Evolutionary conservation across 495 filamentous ascomycete genomes (phyloP).

Genomic region (Daldinia decipiens): DNA sequence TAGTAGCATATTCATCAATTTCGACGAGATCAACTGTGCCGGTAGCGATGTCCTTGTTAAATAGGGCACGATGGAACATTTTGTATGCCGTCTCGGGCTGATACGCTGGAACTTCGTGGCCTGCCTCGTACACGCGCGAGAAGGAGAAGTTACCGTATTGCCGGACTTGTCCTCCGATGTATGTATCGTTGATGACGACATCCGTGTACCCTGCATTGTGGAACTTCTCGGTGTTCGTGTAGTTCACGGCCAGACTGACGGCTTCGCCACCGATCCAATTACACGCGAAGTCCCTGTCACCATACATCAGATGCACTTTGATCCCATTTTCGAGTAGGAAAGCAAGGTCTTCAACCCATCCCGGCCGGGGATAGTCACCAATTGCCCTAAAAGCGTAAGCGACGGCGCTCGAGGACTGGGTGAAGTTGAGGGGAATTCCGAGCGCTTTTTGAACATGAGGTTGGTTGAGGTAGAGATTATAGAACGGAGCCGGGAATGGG

Average conservation of each 20-base stretch:
- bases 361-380: constrained; percentile 62
- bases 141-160: constrained; percentile 77
- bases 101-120: constrained; percentile 77
- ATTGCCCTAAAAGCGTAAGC: constrained; percentile 62
- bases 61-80: constrained; percentile 69
- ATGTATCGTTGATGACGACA: constrained; percentile 56
- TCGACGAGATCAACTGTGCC: constrained; percentile 64
- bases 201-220: constrained; percentile 65
- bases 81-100: constrained; percentile 71
- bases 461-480: constrained; percentile 69
- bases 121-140: constrained; percentile 73
- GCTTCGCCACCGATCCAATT: constrained; percentile 73
- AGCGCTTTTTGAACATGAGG: constrained; percentile 70
- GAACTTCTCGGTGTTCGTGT: constrained; percentile 58
- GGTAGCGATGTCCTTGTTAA: constrained; percentile 68
- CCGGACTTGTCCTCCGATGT: constrained; percentile 71
- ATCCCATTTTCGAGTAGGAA: constrained; percentile 64
- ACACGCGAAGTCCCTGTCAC: constrained; percentile 68
- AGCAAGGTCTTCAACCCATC: constrained; percentile 60
- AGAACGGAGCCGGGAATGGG: constrained; percentile 67
- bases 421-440: constrained; percentile 74
- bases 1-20: constrained; percentile 57
- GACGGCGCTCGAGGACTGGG: constrained; percentile 64
- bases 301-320: constrained; percentile 75
- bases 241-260: constrained; percentile 65